Evolutionary conservation across 768 basidiomycete species (phyloP).

Genomic region (Hemileccinum impolitum): DNA sequence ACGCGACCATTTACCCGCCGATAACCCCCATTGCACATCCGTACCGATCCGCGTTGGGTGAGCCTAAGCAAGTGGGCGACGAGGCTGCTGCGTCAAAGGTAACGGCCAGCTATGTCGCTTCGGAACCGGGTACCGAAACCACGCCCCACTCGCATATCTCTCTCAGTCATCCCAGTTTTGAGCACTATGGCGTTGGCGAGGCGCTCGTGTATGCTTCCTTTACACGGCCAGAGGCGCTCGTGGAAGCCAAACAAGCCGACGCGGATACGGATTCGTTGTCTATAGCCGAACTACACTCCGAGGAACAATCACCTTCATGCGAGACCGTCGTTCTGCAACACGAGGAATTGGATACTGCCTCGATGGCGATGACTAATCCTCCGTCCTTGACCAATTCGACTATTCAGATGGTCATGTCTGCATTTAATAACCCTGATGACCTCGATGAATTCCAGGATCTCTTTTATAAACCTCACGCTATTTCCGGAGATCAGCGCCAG

Average conservation of each 20-base stretch:
- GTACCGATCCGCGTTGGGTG: conserved; percentile 11
- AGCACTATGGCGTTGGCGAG: conserved; percentile 60
- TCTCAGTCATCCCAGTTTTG: conserved; percentile 32
- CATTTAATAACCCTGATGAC: conserved; percentile 58
- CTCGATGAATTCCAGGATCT: conserved; percentile 73
- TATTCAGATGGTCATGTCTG: conserved; percentile 35
- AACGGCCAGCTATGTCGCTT: not conserved
- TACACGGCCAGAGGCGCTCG: not conserved
- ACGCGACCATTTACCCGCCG: conserved; percentile 17
- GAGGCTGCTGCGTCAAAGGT: not conserved
- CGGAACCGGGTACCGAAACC: not conserved
- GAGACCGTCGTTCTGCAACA: conserved; percentile 24
- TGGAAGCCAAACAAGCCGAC: not conserved
- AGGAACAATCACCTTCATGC: conserved; percentile 1
- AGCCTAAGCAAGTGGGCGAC: not conserved
- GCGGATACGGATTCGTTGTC: not conserved
- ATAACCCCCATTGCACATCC: conserved; percentile 31
- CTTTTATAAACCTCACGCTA: conserved; percentile 53
- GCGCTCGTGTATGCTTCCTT: conserved; percentile 49
- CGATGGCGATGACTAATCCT: conserved; percentile 4
- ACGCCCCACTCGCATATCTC: conserved; percentile 20
- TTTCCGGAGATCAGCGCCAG: not conserved
- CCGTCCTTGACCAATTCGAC: conserved; percentile 38
- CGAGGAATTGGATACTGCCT: conserved; percentile 33
- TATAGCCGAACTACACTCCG: not conserved